Percentiles rank a stretch among this genome's conserved stretches.
These are phyloP conservation scores for Phialocephala subalpina DNA, from an alignment of 2,329 filamentous ascomycete genomes.

Conservation along the genomic window DNA sequence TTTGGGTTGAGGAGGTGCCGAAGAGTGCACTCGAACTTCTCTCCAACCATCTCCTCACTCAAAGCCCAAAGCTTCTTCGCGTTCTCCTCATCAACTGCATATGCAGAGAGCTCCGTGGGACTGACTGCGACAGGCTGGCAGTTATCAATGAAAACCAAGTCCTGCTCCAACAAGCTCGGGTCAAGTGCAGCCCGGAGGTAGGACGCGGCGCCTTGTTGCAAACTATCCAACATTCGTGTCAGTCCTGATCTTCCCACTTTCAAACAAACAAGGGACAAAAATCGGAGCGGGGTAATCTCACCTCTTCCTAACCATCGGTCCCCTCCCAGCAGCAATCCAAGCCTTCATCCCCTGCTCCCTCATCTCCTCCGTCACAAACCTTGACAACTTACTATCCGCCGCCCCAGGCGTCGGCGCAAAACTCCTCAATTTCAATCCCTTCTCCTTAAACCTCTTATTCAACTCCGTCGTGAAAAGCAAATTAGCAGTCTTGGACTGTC, in stretches of 20 bases:
- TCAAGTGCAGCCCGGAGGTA: slow-evolving; percentile 50
- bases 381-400: slow-evolving; percentile 12
- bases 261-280: neutral
- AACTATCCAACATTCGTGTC: neutral
- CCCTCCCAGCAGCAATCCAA: slow-evolving; percentile 1
- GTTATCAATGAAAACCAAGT: slow-evolving; percentile 22
- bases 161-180: slow-evolving; percentile 40
- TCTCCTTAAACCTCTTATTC: slow-evolving; percentile 37
- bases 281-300: neutral
- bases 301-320: slow-evolving; percentile 17
- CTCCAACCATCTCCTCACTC: slow-evolving; percentile 53
- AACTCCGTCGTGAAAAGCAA: slow-evolving; percentile 44
- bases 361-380: slow-evolving; percentile 18
- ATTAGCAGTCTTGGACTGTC: slow-evolving; percentile 47
- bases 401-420: slow-evolving; percentile 44
- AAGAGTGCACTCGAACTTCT: slow-evolving; percentile 44
- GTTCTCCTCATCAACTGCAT: slow-evolving; percentile 21
- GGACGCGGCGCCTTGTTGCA: slow-evolving; percentile 37
- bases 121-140: slow-evolving; percentile 16
- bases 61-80: slow-evolving; percentile 51
- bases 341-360: slow-evolving; percentile 8
- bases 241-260: neutral
- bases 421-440: slow-evolving; percentile 31
- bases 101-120: neutral
- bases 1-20: too few relatives aligned